These are phyloP conservation scores for Coniochaeta prunicola DNA, from an alignment of 2,329 filamentous ascomycete genomes.

Conservation along the genomic window DNA sequence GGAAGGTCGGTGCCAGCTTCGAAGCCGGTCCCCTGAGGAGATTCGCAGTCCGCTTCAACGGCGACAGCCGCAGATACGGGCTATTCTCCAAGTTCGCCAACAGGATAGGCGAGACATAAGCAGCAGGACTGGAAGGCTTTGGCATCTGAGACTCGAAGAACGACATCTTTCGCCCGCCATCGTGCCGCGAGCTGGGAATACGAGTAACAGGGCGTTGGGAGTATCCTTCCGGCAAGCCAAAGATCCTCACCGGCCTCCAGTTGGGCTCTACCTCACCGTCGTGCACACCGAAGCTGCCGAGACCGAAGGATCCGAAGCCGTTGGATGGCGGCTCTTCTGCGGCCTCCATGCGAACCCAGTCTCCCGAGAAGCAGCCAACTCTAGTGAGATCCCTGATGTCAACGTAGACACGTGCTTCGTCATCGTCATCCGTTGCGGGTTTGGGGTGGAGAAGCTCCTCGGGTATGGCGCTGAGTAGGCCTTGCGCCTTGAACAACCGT, in stretches of 20 bases:
- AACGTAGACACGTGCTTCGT: constrained; percentile 84
- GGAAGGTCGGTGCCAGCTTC: constrained; percentile 47
- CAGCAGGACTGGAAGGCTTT: constrained; percentile 48
- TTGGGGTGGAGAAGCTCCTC: constrained; percentile 79
- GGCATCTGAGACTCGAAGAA: constrained; percentile 65
- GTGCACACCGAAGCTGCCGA: constrained; percentile 58
- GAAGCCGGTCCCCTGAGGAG: constrained; percentile 44
- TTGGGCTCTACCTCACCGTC: constrained; percentile 54
- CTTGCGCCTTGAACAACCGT: constrained; percentile 78
- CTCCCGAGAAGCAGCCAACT: constrained; percentile 93
- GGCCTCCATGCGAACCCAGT: constrained; percentile 85
- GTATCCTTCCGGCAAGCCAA: constrained; percentile 75
- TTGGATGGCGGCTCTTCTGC: constrained; percentile 65
- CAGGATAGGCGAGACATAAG: constrained; percentile 78
- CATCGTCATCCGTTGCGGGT: constrained; percentile 69
- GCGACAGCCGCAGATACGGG: constrained; percentile 70
- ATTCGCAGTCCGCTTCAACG: constrained; percentile 49
- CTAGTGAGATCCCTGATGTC: constrained; percentile 79
- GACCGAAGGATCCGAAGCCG: constrained; percentile 58
- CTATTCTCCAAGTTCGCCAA: constrained; percentile 78
- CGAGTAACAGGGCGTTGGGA: constrained; percentile 53
- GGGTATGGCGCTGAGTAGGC: constrained; percentile 63
- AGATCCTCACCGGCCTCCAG: constrained; percentile 84
- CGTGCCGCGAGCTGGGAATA: constrained; percentile 47
- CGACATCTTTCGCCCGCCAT: constrained; percentile 43